These are phyloP conservation scores for Xanthoconium stramineum DNA, from an alignment of 768 basidiomycete species.

Conservation along the genomic window DNA sequence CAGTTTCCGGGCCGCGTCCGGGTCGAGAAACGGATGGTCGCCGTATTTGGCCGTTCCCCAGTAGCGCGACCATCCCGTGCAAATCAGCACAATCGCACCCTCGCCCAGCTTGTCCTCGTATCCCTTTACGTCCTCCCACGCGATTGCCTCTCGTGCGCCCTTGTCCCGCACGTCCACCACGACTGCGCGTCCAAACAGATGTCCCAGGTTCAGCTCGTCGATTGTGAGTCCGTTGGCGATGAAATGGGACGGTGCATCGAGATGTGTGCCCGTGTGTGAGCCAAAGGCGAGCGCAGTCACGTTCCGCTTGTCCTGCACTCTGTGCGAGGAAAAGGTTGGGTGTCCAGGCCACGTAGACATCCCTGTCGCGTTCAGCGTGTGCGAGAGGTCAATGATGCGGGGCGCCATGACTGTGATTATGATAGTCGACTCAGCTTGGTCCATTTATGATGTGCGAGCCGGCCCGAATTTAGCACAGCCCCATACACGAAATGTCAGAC, in stretches of 20 bases:
- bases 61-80: conserved; percentile 62
- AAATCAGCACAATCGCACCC: conserved; percentile 50
- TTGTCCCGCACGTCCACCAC: conserved; percentile 52
- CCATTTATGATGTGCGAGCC: not conserved
- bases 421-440: not conserved
- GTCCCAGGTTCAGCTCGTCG: conserved; percentile 50
- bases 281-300: conserved; percentile 46
- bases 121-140: conserved; percentile 48
- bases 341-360: conserved; percentile 27
- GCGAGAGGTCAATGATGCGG: conserved; percentile 23
- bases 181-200: conserved; percentile 50
- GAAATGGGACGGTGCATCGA: conserved; percentile 75
- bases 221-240: conserved; percentile 50
- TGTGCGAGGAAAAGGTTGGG: conserved; percentile 14
- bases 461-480: not conserved
- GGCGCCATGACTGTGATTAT: conserved; percentile 6
- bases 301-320: not conserved
- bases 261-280: conserved; percentile 74
- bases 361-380: conserved; percentile 15
- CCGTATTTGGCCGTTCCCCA: conserved; percentile 49
- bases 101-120: conserved; percentile 36
- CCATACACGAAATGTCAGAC: not conserved
- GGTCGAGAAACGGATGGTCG: conserved; percentile 57
- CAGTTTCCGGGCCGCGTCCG: conserved; percentile 47
- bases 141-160: conserved; percentile 44